Evolutionary conservation across 345 rosid species (phyloP), one percentile per base, ranked within the genome.

Genomic region (Populus pruinosa): DNA sequence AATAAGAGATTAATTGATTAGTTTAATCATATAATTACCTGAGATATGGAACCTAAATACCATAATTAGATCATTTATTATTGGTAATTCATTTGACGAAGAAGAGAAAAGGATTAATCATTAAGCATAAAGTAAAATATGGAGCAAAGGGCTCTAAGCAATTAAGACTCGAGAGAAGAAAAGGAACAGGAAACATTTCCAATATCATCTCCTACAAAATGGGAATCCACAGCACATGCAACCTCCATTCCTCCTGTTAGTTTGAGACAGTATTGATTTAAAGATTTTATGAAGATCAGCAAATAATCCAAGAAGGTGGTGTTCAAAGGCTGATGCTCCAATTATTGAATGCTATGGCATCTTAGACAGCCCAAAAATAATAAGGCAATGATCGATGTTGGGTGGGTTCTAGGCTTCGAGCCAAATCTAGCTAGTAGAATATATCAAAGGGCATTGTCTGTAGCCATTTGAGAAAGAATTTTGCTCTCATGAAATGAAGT

Each of bases 21-120:
- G 27, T 56, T 56, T 56, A 56, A 56, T 56, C 13, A 56, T 56
- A 8, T 5, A 14, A 61, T 80, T 79, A 91, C 99, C 98, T 92
- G 98, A 83, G 99, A 91, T 76, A 92, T 92, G n/a, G 99, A 93
- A 75, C 97, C 97, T 83, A 93, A 33, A 77, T 21, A 93, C 96
- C 99, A 96, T 90, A 53, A 93, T 85, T 67, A 96, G 91, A 80
- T 93, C 94, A 83, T 87, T 93, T 76, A 92, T 87, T 69, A 96
- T 73, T 39, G 98, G 95, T 84, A 93, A 88, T 85, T 93, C 98
- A 74, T 47, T 11, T 38, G 56, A 78, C 70, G 74, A 75, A 20
- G 62, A 56, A 70, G 13, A 13, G 18, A 44, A 10, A 25, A 33
- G 29, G 64, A 23, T 59, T 23, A 59, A 59, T 59, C 29, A 23